A percentile compares a stretch with the other conserved stretches of the same genome.
These are phyloP conservation scores for Fusarium torreyae DNA, from an alignment of 2,329 filamentous ascomycete species.

Conservation along the genomic window DNA sequence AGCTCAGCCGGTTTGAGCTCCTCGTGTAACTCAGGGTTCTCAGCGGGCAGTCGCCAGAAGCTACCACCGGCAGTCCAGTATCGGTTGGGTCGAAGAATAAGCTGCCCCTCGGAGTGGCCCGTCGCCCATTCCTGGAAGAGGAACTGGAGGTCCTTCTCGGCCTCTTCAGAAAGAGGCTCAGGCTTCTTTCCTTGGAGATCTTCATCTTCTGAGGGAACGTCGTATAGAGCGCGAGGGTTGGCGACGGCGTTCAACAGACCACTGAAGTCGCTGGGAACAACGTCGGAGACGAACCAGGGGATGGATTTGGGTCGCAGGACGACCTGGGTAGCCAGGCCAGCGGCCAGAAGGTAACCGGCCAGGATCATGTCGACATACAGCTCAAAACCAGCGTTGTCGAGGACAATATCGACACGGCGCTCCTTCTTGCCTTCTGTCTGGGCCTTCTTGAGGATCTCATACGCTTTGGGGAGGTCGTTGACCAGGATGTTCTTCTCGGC, in stretches of 20 bases:
- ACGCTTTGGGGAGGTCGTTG: conserved; percentile 85
- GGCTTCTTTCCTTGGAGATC: conserved; percentile 70
- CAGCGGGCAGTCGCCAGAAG: conserved; percentile 87
- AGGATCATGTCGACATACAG: conserved; percentile 95
- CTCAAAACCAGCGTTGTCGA: conserved; percentile 98
- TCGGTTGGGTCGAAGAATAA: conserved; percentile 84
- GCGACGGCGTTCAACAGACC: conserved; percentile 87
- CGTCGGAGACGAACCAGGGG: conserved; percentile 98
- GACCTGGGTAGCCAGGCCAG: conserved; percentile 87
- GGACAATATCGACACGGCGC: conserved; percentile 90
- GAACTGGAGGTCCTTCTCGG: conserved; percentile 77
- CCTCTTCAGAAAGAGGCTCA: conserved; percentile 74
- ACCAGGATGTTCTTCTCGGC: conserved; percentile 93
- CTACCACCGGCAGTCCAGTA: conserved; percentile 94
- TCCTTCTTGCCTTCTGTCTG: conserved; percentile 75
- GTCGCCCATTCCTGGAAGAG: conserved; percentile 86
- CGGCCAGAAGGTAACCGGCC: conserved; percentile 88
- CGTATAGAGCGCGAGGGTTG: conserved; percentile 84
- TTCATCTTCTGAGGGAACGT: conserved; percentile 79
- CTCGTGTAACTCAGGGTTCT: conserved; percentile 76
- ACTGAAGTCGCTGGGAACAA: conserved; percentile 86
- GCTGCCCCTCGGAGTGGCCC: conserved; percentile 86
- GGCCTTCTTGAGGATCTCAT: conserved; percentile 76
- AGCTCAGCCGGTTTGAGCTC: conserved; percentile 88
- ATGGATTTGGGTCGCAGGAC: conserved; percentile 95